A percentile compares a stretch with the other conserved stretches of the same genome.
Evolutionary conservation across 1,139 yeast species (phyloP).

Genomic region (Yamadazyma blattariae): DNA sequence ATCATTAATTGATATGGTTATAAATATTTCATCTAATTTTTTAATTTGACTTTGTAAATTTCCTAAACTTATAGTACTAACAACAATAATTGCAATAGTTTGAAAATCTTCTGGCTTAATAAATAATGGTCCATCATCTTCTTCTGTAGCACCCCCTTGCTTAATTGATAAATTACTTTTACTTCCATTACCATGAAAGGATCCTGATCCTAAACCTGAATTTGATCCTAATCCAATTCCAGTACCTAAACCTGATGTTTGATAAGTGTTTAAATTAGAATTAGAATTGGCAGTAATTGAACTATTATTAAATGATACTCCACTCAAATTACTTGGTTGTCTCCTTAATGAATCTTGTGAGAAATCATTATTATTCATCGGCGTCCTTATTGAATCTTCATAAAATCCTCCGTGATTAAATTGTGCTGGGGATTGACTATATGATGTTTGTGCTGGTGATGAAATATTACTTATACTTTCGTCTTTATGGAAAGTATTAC

Average conservation of each 20-base stretch:
- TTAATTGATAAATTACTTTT: constrained; percentile 8
- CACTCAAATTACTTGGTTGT: constrained; percentile 1
- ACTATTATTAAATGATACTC: neutral
- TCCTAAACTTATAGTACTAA: constrained; percentile 45
- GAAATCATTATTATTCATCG: constrained; percentile 8
- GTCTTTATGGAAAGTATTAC: no score
- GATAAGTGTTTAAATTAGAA: neutral
- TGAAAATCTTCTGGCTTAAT: constrained; percentile 67
- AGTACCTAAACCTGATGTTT: neutral
- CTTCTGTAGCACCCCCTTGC: no score
- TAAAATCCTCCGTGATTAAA: constrained; percentile 9
- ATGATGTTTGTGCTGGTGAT: constrained; percentile 14
- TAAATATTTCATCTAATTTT: constrained; percentile 52
- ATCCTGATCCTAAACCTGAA: neutral
- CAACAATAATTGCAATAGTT: constrained; percentile 57
- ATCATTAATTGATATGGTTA: constrained; percentile 63
- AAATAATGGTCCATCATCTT: constrained; percentile 31
- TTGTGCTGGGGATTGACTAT: constrained; percentile 13
- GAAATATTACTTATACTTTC: constrained; percentile 12
- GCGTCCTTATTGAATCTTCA: constrained; percentile 9
- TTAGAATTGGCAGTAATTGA: neutral
- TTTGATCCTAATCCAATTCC: neutral
- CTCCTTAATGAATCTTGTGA: constrained; percentile 11
- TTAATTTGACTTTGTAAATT: constrained; percentile 17
- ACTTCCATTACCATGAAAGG: neutral